Evolutionary conservation across 2,329 filamentous ascomycete species (phyloP), one percentile per base, ranked within the genome.

Genomic region (Nemania sp.): DNA sequence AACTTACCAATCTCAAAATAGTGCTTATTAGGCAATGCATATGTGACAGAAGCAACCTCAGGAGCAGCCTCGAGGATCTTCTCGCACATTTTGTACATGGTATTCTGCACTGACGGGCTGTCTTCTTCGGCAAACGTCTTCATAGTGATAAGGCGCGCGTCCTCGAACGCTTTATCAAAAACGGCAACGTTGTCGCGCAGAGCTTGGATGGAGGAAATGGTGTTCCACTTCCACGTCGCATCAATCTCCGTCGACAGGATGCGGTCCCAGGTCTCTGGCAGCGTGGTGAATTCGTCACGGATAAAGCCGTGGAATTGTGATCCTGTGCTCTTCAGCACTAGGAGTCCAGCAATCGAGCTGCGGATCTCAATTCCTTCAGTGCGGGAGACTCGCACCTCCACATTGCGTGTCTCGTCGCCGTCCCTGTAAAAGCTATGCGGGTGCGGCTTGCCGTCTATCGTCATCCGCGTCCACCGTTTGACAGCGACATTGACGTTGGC

Each of bases 41-140:
- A 97, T 65, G 88, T 83, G 36, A 94, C 90, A 19, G 80, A 79
- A 39, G 87, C 82, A 19, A 91, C 82, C 60, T 86, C 78, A 12
- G 91, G 88, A 20, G 86, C 89, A 19, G 80, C 83, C 7, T 82
- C 87, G 48, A 99, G 79, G 63, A 99, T 96, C 72, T 87, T 79
- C 72, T 93, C 88, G 65, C 83, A 86, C 93, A 99, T 99, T 79
- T 97, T 95, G 79, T 97, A 99, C 94, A 99, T 97, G 57, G 93
- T 97, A 66, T 86, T 87, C 77, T 99, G 94, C 20, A 99, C 94
- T 66, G 90, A 96, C 41, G 94, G 90, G 66, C 90, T 96, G 69
- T 91, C 80, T 68, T 99, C 92, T 68, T 87, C 83, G 36, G 94
- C 93, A 68, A 99, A 99, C 0, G 86, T 89, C 76, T 89, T 89